Evolutionary conservation across 805 yeast species (phyloP).

Genomic region (Pichia gijzeniarum): DNA sequence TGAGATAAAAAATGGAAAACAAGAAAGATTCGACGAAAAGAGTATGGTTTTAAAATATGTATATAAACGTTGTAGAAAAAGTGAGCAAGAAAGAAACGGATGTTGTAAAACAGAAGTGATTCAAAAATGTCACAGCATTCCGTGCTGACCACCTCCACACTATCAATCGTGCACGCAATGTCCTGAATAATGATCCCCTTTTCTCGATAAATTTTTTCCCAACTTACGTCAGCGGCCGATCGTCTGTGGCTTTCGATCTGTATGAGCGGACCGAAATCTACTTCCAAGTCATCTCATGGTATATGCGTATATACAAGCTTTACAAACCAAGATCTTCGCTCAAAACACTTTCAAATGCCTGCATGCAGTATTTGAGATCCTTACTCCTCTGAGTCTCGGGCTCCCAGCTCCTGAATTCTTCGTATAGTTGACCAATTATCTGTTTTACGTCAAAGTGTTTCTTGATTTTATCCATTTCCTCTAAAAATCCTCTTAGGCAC

Average conservation of each 20-base stretch:
- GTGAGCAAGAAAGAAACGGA: too few species aligned
- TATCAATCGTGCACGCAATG: too few species aligned
- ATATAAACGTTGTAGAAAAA: too few species aligned
- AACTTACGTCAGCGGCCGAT: too few species aligned
- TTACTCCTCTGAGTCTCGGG: conserved; percentile 75
- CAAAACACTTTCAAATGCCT: conserved; percentile 20
- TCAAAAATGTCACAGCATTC: not conserved
- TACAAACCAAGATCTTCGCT: conserved; percentile 11
- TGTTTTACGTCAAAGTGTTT: conserved; percentile 46
- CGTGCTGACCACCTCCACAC: too few species aligned
- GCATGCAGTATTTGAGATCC: conserved; percentile 60
- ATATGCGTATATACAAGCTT: not conserved
- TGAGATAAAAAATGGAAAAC: too few species aligned
- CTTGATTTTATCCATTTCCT: conserved; percentile 43
- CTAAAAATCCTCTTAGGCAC: conserved; percentile 83
- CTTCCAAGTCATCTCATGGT: too few species aligned
- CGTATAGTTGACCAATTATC: conserved; percentile 37
- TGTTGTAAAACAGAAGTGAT: not conserved
- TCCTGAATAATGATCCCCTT: too few species aligned
- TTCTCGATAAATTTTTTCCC: conserved; percentile 1
- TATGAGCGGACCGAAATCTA: too few species aligned
- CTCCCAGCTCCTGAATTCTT: conserved; percentile 71
- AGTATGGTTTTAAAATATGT: too few species aligned
- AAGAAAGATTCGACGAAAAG: too few species aligned
- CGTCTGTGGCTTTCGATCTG: too few species aligned